These are phyloP conservation scores for Leccinellum albellum DNA, from an alignment of 768 basidiomycete genomes.

Conservation along the genomic window DNA sequence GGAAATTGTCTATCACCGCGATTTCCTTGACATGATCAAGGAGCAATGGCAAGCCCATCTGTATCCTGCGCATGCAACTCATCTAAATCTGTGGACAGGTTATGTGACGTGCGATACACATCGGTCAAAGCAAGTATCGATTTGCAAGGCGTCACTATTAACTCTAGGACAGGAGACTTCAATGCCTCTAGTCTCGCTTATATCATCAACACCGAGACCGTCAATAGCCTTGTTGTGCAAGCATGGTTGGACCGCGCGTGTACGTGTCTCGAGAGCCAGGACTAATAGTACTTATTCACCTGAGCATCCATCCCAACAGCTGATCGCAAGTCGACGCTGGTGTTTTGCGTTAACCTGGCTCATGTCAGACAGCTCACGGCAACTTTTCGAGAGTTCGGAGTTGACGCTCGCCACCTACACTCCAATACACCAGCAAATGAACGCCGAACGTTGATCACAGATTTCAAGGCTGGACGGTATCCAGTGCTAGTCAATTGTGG, in stretches of 20 bases:
- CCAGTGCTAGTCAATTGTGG: conserved; percentile 91
- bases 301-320: conserved; percentile 29
- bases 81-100: conserved; percentile 41
- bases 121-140: conserved; percentile 73
- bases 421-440: conserved; percentile 62
- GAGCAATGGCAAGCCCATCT: conserved; percentile 66
- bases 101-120: conserved; percentile 84
- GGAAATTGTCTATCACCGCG: conserved; percentile 86
- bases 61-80: not conserved
- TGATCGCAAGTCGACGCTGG: conserved; percentile 77
- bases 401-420: conserved; percentile 83
- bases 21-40: conserved; percentile 89
- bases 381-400: conserved; percentile 65
- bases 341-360: conserved; percentile 85
- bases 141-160: conserved; percentile 63
- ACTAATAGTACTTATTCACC: conserved; percentile 2
- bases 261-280: conserved; percentile 32
- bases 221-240: conserved; percentile 76
- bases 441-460: conserved; percentile 58
- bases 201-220: conserved; percentile 73
- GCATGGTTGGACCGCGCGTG: conserved; percentile 86
- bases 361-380: conserved; percentile 77
- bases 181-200: conserved; percentile 71
- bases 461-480: conserved; percentile 69
- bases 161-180: conserved; percentile 74